These are phyloP conservation scores for Lablab purpureus DNA, from an alignment of 306 rosid species.

Conservation along the genomic window DNA sequence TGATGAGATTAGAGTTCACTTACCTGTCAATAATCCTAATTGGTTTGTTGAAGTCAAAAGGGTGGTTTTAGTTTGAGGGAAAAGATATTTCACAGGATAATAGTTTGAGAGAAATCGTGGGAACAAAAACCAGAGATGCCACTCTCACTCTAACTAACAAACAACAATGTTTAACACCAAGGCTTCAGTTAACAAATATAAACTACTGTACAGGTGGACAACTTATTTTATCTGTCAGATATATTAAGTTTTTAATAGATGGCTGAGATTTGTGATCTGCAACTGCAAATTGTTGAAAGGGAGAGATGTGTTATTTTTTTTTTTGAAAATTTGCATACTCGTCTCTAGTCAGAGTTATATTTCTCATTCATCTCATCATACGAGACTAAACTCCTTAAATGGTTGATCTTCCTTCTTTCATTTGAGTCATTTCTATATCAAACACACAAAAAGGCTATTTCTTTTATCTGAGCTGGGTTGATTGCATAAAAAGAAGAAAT, in stretches of 20 bases:
- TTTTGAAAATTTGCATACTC: neutral
- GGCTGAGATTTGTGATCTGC: neutral
- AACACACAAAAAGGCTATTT: neutral
- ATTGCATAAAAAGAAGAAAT: conserved; percentile 28
- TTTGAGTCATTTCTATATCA: neutral
- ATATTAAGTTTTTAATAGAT: neutral
- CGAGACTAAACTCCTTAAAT: neutral
- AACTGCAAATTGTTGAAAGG: conserved; percentile 5
- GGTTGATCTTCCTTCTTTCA: neutral
- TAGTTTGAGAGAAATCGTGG: conserved; percentile 38
- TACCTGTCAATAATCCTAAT: conserved; percentile 15
- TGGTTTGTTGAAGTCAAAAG: conserved; percentile 7
- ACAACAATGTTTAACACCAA: neutral
- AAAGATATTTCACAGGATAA: neutral
- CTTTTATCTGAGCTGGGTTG: neutral
- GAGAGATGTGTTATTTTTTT: neutral
- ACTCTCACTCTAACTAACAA: conserved; percentile 6
- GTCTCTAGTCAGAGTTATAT: neutral
- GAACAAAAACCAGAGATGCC: conserved; percentile 43
- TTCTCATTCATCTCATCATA: neutral
- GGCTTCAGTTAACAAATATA: neutral
- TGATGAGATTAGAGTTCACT: neutral
- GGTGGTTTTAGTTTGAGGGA: neutral
- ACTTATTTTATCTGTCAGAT: neutral
- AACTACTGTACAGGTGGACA: neutral